phyloP scores from a whole-genome alignment of 176 grass and related monocot genomes.

The Juncus inflexus region DNA sequence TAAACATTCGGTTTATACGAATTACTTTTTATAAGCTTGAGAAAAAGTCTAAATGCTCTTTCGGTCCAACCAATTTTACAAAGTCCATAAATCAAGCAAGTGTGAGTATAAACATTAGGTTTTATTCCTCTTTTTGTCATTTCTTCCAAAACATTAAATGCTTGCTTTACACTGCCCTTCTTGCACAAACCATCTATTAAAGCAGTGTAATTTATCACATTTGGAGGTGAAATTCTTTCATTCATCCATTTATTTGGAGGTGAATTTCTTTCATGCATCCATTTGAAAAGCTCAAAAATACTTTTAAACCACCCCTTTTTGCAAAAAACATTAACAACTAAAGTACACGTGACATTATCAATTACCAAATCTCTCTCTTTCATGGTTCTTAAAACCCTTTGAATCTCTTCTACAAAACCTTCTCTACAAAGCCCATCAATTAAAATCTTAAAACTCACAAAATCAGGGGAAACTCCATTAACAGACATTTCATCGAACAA shows the following conservation, averaged over 20 bases:
- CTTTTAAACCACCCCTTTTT: conserved; percentile 44
- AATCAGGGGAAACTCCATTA: conserved; percentile 38
- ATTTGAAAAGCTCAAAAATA: conserved; percentile 42
- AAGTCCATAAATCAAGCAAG: conserved; percentile 55
- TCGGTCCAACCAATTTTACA: conserved; percentile 95
- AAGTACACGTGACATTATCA: conserved; percentile 62
- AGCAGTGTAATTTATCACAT: conserved; percentile 76
- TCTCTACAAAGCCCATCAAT: conserved; percentile 52
- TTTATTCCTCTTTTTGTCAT: conserved; percentile 71
- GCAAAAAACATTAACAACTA: conserved; percentile 47
- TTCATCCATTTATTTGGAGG: conserved; percentile 39
- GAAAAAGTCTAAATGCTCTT: conserved; percentile 72
- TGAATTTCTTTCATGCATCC: conserved; percentile 39
- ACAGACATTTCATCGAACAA: conserved; percentile 68
- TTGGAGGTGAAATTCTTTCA: conserved; percentile 38
- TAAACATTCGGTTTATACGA: conserved; percentile 79
- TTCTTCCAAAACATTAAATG: conserved; percentile 83
- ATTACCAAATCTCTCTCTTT: conserved; percentile 35
- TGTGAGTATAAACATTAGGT: conserved; percentile 85
- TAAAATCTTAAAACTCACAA: conserved; percentile 54
- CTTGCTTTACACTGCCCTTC: conserved; percentile 57
- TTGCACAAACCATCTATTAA: conserved; percentile 73
- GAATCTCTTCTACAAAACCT: conserved; percentile 26
- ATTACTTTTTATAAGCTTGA: conserved; percentile 77
- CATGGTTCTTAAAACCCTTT: conserved; percentile 42